Evolutionary conservation across 345 rosid species (phyloP).

Genomic region (Raphanus raphanistrum): DNA sequence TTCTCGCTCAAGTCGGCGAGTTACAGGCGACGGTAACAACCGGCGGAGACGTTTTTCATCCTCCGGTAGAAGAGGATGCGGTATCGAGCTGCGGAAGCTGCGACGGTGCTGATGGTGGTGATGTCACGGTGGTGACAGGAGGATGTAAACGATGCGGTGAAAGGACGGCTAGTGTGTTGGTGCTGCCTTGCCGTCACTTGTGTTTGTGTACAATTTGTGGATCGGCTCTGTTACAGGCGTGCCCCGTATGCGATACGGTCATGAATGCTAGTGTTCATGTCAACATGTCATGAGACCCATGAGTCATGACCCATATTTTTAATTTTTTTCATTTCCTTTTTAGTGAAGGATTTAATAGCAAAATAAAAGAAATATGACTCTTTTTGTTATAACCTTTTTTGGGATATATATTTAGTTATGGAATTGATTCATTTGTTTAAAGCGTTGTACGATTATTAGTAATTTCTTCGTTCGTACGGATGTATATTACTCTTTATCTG

Average conservation of each 20-base stretch:
- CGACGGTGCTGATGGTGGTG: slow-evolving; percentile 30
- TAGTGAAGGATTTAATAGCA: slow-evolving; percentile 39
- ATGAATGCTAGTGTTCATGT: slow-evolving; percentile 68
- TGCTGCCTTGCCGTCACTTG: slow-evolving; percentile 85
- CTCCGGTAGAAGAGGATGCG: slow-evolving; percentile 48
- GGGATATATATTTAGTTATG: not conserved
- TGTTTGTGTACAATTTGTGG: slow-evolving; percentile 76
- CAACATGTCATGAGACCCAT: slow-evolving; percentile 47
- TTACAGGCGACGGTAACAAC: slow-evolving; percentile 13
- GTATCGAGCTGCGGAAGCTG: slow-evolving; percentile 73
- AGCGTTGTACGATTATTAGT: not conserved
- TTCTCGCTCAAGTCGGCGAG: slow-evolving; percentile 67
- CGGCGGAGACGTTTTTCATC: slow-evolving; percentile 42
- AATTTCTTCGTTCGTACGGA: not conserved
- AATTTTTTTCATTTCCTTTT: not conserved
- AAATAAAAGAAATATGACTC: slow-evolving; percentile 36
- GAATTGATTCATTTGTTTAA: slow-evolving; percentile 15
- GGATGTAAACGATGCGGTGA: slow-evolving; percentile 63
- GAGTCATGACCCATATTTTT: not conserved
- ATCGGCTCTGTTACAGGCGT: slow-evolving; percentile 46
- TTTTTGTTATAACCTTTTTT: not conserved
- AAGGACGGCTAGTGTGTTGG: slow-evolving; percentile 62
- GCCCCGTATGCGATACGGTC: slow-evolving; percentile 54
- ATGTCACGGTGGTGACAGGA: slow-evolving; percentile 12
- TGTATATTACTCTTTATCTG: not conserved